A percentile compares a stretch with the other conserved stretches of the same genome.
Evolutionary conservation across 345 rosid genomes (phyloP).

Genomic region (Citrus mangshanensis): DNA sequence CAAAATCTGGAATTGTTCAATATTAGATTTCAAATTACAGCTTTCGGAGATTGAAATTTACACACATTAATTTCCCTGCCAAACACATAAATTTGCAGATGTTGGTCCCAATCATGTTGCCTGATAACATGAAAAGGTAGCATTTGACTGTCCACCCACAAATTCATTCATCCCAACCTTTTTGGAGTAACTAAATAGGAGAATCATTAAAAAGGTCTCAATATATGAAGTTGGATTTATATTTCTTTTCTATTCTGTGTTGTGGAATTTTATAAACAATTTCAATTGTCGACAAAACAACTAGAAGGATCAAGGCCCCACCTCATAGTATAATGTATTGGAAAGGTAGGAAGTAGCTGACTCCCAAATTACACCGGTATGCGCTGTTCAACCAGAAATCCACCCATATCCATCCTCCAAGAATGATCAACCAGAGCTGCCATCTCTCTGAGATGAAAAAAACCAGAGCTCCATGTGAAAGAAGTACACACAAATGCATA

Average conservation of each 20-base stretch:
- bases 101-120: neutral
- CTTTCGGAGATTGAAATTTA: neutral
- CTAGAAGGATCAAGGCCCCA: conserved; percentile 20
- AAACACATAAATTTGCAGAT: neutral
- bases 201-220: neutral
- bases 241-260: neutral
- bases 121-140: neutral
- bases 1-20: neutral
- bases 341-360: conserved; percentile 7
- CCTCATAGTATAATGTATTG: conserved; percentile 21
- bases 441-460: conserved; percentile 55
- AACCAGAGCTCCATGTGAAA: conserved; percentile 8
- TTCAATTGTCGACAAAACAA: conserved; percentile 13
- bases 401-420: conserved; percentile 95
- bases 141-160: neutral
- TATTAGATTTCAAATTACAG: neutral
- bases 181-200: neutral
- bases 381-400: conserved; percentile 57
- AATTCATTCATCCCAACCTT: neutral
- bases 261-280: neutral
- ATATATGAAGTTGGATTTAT: neutral
- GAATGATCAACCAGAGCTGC: conserved; percentile 71
- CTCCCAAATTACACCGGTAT: conserved; percentile 37
- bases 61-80: conserved; percentile 3
- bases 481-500: neutral